Evolutionary conservation across 306 rosid species (phyloP).

Genomic region (Prunus davidiana): DNA sequence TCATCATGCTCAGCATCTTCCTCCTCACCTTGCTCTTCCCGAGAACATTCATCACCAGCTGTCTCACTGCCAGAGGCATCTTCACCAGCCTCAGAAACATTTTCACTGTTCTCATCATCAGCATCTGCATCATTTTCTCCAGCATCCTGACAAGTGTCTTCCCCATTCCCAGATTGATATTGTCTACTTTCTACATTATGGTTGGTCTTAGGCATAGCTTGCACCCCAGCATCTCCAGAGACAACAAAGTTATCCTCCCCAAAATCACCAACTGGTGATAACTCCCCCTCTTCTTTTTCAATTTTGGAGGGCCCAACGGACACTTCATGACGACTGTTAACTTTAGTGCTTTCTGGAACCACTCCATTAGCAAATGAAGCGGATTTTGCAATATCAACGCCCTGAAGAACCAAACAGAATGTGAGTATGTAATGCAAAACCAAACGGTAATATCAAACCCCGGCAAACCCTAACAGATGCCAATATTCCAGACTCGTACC

Average conservation of each 20-base stretch:
- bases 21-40: conserved; percentile 77
- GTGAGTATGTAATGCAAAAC: neutral
- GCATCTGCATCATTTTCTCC: conserved; percentile 86
- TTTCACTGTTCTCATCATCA: conserved; percentile 90
- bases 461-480: conserved; percentile 3
- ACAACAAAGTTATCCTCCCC: conserved; percentile 83
- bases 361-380: conserved; percentile 48
- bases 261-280: conserved; percentile 78
- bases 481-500: conserved; percentile 40
- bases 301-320: conserved; percentile 55
- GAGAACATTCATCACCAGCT: conserved; percentile 84
- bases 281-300: conserved; percentile 98
- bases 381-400: conserved; percentile 35
- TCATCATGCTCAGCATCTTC: conserved; percentile 76
- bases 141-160: conserved; percentile 50
- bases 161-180: conserved; percentile 52
- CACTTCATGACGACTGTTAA: conserved; percentile 48
- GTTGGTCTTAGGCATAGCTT: conserved; percentile 43
- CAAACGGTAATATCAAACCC: conserved; percentile 1
- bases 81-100: conserved; percentile 90
- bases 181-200: conserved; percentile 44
- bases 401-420: conserved; percentile 51
- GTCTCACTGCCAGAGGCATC: conserved; percentile 92
- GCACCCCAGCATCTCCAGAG: conserved; percentile 48
- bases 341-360: conserved; percentile 46